These are phyloP conservation scores for Lepidium didymum DNA, from an alignment of 345 rosid species.

Conservation along the genomic window DNA sequence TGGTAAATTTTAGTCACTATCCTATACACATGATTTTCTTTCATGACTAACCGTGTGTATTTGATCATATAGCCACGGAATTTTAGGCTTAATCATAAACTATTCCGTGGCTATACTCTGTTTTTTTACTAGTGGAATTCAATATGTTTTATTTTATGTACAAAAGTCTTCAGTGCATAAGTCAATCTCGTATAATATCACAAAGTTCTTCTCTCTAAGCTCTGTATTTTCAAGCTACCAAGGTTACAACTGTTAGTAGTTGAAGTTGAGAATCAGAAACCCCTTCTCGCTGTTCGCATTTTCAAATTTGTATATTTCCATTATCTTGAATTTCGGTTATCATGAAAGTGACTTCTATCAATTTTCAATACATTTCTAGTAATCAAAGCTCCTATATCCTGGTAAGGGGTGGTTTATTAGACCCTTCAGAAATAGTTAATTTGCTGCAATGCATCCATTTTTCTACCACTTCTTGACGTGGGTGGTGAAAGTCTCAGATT, in stretches of 20 bases:
- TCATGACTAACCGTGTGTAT: too few relatives aligned
- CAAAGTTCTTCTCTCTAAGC: conserved; percentile 20
- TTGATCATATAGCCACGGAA: too few relatives aligned
- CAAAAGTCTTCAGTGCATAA: not conserved
- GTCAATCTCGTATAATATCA: not conserved
- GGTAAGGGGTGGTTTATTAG: conserved; percentile 72
- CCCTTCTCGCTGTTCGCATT: conserved; percentile 35
- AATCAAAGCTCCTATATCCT: conserved; percentile 48
- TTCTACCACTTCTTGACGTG: conserved; percentile 76
- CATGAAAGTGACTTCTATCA: conserved; percentile 67
- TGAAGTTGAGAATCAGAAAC: conserved; percentile 40
- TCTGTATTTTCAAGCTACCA: conserved; percentile 49
- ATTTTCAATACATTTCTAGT: conserved; percentile 28
- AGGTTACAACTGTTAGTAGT: conserved; percentile 46
- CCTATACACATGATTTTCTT: too few relatives aligned
- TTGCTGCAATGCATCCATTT: conserved; percentile 57
- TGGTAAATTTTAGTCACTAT: too few relatives aligned
- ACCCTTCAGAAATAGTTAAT: conserved; percentile 56
- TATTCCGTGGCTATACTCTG: too few relatives aligned
- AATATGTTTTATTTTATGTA: not conserved
- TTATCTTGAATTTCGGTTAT: conserved; percentile 26
- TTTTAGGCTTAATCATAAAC: too few relatives aligned
- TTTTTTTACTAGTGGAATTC: not conserved
- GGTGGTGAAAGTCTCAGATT: conserved; percentile 57
- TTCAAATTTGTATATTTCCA: conserved; percentile 47